Evolutionary conservation across 306 rosid species (phyloP), one percentile per base, ranked within the genome.

Genomic region (Rubus parviflorus): DNA sequence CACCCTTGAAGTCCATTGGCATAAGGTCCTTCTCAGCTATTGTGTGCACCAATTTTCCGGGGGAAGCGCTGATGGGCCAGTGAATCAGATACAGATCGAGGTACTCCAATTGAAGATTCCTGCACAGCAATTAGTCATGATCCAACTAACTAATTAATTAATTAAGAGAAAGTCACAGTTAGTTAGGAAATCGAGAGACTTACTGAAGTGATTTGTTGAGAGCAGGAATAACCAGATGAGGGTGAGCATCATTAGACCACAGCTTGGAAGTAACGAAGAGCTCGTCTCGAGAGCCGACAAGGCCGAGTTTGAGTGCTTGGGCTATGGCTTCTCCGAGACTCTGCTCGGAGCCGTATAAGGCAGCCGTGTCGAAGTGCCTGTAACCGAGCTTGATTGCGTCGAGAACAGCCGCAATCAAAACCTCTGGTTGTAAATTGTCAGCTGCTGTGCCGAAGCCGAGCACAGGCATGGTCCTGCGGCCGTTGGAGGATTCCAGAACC

Each of bases 351-450:
- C 78, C 78, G 47, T 79, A 79, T 0, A 67, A 8, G 0, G 77
- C 35, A 30, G 82, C 82, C 2, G 82, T 79, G 47, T 79, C 78
- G 49, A 79, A 79, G 49, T 79, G 82, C 12, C 78, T 45, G 73
- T 79, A 79, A 46, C 82, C 82, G 4, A 79, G 68, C 25, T 54
- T 64, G 69, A 79, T 79, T 43, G 82, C 82, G 73, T 79, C 78
- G 9, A 74, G 12, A 9, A 65, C 78, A 0, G 82, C 78, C 2
- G 57, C 23, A 16, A 72, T 72, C 48, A 73, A 30, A n/a, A 40
- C 6, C 0, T 41, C 16, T 3, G 72, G 54, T 3, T 74, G 45
- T 51, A 22, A 14, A 51, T 14, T 37, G 4, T 30, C 13, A 3
- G 65, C 3, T 13, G 78, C 64, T 3, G 78, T 64, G 65, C 58